phyloP scores from a whole-genome alignment of 495 filamentous ascomycete species.

The Eremomyces bilateralis region DNA sequence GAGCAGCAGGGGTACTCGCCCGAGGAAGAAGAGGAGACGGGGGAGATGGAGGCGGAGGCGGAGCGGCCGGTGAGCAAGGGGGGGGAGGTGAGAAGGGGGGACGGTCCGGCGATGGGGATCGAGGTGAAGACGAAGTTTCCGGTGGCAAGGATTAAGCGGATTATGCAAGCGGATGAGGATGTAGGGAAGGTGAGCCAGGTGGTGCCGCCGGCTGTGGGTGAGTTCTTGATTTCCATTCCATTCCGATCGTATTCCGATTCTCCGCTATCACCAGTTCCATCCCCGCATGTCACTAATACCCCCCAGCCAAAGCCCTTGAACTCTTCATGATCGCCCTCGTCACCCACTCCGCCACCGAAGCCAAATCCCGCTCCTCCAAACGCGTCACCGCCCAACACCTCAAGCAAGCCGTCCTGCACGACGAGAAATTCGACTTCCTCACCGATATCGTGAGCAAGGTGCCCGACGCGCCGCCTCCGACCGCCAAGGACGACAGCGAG shows the following conservation, averaged over 20 bases:
- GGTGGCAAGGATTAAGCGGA: slow-evolving; percentile 93
- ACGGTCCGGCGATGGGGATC: slow-evolving; percentile 23
- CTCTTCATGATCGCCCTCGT: slow-evolving; percentile 93
- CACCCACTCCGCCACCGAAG: slow-evolving; percentile 63
- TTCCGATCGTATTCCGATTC: not conserved
- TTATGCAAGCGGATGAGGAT: slow-evolving; percentile 99
- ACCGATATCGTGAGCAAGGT: slow-evolving; percentile 78
- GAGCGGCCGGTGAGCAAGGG: slow-evolving; percentile 1
- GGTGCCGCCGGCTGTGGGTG: slow-evolving; percentile 80
- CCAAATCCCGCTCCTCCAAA: slow-evolving; percentile 61
- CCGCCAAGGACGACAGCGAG: slow-evolving; percentile 29
- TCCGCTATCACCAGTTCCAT: slow-evolving; percentile 5
- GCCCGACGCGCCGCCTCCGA: slow-evolving; percentile 37
- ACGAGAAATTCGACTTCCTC: slow-evolving; percentile 81
- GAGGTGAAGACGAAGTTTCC: slow-evolving; percentile 90
- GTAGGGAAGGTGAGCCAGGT: slow-evolving; percentile 97
- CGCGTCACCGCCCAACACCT: slow-evolving; percentile 76
- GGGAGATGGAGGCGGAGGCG: slow-evolving; percentile 7
- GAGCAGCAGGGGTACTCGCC: not conserved
- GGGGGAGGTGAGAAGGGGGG: slow-evolving; percentile 2
- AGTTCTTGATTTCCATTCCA: slow-evolving; percentile 14
- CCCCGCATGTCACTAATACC: too few species aligned
- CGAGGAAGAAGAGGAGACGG: not conserved
- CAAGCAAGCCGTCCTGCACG: slow-evolving; percentile 56
- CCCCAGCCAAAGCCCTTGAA: slow-evolving; percentile 62